Conservation (phyloP, 1,139 yeast genomes). For the Eremothecium coryli region DNA sequence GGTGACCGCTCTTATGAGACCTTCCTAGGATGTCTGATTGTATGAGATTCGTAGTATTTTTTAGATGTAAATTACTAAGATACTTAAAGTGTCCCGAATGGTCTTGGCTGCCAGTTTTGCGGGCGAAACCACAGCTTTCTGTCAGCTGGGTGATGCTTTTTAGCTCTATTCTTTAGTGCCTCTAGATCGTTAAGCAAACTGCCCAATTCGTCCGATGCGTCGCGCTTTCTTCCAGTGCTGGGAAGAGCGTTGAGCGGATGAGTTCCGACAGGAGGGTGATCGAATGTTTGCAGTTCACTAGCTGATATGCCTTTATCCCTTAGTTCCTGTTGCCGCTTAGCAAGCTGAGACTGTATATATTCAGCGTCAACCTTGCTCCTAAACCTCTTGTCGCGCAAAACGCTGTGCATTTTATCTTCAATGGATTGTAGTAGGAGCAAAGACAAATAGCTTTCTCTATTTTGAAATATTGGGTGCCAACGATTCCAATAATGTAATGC, state of each 20-base stretch:
- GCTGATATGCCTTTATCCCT: conserved; percentile 1
- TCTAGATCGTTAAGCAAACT: conserved; percentile 27
- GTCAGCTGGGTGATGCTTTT: conserved; percentile 6
- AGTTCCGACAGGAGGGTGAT: not conserved
- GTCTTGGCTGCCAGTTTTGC: conserved; percentile 37
- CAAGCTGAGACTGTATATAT: conserved; percentile 1
- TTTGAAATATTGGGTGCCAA: conserved; percentile 12
- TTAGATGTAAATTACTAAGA: conserved; percentile 1
- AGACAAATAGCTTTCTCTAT: conserved; percentile 13
- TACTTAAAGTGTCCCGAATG: conserved; percentile 36
- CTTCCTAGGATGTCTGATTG: conserved; percentile 59
- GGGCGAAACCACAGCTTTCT: conserved; percentile 4
- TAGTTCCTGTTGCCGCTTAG: not conserved
- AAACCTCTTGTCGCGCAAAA: conserved; percentile 12
- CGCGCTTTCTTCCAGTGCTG: not conserved
- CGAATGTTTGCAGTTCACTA: not conserved
- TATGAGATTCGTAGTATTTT: conserved; percentile 10
- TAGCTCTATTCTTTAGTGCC: conserved; percentile 24
- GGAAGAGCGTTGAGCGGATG: too few relatives aligned
- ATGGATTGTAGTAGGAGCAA: conserved; percentile 10
- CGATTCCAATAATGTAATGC: conserved; percentile 10
- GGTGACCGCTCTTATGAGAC: conserved; percentile 64
- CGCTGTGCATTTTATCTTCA: conserved; percentile 3
- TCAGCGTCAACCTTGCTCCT: conserved; percentile 13
- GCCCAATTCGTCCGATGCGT: conserved; percentile 6